Conservation (phyloP, 2,329 filamentous ascomycete genomes). For the Aotearoamyces nothofagi region DNA sequence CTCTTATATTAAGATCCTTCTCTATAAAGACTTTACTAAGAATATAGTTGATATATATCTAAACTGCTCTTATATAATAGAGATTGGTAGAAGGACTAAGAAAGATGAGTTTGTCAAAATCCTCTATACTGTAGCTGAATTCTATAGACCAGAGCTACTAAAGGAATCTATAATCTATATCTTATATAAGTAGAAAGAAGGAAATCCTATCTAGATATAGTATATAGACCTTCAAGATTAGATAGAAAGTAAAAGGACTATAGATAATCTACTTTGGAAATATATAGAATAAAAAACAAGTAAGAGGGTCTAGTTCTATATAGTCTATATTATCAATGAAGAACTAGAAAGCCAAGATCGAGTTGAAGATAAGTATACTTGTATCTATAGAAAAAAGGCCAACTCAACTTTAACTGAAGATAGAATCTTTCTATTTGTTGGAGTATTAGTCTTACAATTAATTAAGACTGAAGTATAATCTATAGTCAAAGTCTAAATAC, state of each 20-base stretch:
- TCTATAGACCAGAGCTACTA: conserved; percentile 5
- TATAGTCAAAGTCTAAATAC: conserved; percentile 1
- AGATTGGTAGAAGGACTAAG: conserved; percentile 6
- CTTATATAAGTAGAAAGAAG: conserved; percentile 6
- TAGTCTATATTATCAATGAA: conserved; percentile 5
- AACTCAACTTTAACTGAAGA: conserved; percentile 6
- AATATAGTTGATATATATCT: conserved; percentile 6
- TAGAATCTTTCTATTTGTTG: conserved; percentile 7
- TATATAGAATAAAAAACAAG: conserved; percentile 5
- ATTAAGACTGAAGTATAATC: conserved; percentile 7
- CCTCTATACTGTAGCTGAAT: conserved; percentile 5
- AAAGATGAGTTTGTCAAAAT: conserved; percentile 8
- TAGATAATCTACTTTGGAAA: conserved; percentile 6
- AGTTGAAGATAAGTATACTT: conserved; percentile 6
- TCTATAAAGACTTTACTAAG: conserved; percentile 6
- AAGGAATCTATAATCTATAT: conserved; percentile 6
- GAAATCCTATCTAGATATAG: conserved; percentile 7
- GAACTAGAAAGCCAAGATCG: conserved; percentile 7
- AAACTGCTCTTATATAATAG: conserved; percentile 4
- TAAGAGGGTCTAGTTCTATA: conserved; percentile 6
- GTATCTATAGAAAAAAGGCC: conserved; percentile 6
- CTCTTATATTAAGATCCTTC: conserved; percentile 5
- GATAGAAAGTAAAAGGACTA: conserved; percentile 6
- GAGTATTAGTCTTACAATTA: conserved; percentile 6
- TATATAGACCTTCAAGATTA: conserved; percentile 7